Evolutionary conservation across 1,284 basidiomycete species (phyloP), one percentile per base, ranked within the genome.

Genomic region (Pascua sp.): DNA sequence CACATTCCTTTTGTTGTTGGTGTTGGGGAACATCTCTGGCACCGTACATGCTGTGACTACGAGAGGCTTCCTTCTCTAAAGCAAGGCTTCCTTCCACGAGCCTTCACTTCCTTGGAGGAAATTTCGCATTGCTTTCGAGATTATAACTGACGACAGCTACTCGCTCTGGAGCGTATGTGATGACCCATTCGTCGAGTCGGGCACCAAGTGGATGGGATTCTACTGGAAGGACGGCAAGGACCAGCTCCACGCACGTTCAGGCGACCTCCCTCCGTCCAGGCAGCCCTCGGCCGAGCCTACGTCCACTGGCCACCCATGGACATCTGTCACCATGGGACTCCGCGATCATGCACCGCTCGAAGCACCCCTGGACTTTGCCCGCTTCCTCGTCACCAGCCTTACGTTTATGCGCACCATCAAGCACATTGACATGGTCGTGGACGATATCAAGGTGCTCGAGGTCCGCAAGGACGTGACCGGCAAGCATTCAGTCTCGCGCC

Each of bases 201-300:
- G 90, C 70, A 84, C 83, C 51, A 84, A 91, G 71, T 92, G 89
- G 86, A 96, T 96, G 92, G 89, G 89, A 2, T 98, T 98, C 75
- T 90, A 96, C 73, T 98, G 93, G 93, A 94, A 93, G 72, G 89
- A 90, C 67, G 87, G 88, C 66, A 89, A 88, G 68, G 91, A 95
- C 68, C 73, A 89, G 84, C 81, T 94, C 1, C 86, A 87, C 58
- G 90, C 88, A 13, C 84, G 90, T 39, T 83, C 89, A 41, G 91
- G 90, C 5, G 74, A 81, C 47, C 78, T 89, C 8, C 85, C 86
- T 3, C 75, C 79, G 1, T 69, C 74, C 12, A 67, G 77, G 39
- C 51, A 58, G 57, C 5, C 61, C 61, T 5, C 68, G 60, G 53
- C 60, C 0, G 57, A 64, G 78, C 51, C 63, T 0, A 64, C 71